Evolutionary conservation across 148 eudicot genomes (phyloP).

Genomic region (Nepenthes gracilis): DNA sequence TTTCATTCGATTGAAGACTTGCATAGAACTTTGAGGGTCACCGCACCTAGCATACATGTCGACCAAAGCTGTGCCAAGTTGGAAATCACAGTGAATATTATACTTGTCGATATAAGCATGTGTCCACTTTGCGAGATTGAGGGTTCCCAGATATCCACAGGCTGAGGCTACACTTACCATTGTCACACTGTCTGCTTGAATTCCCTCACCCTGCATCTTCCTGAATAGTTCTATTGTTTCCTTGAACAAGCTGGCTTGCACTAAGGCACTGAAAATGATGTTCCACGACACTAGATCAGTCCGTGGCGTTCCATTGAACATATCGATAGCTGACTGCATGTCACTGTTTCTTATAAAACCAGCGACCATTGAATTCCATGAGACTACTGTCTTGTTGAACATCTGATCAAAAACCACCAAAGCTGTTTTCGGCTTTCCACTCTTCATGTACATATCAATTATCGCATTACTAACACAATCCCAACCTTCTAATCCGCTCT

Average conservation of each 20-base stretch:
- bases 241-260: constrained; percentile 11
- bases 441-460: no score
- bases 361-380: neutral
- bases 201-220: constrained; percentile 14
- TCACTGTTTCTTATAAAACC: neutral
- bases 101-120: constrained; percentile 19
- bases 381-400: neutral
- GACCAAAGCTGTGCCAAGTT: constrained; percentile 28
- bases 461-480: no score
- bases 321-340: neutral
- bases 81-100: constrained; percentile 12
- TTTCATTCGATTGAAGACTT: constrained; percentile 20
- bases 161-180: constrained; percentile 23
- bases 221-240: constrained; percentile 15
- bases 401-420: no score
- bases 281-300: constrained; percentile 24
- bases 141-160: constrained; percentile 23
- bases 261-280: constrained; percentile 20
- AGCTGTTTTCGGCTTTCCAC: no score
- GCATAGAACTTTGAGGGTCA: constrained; percentile 20
- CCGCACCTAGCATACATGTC: constrained; percentile 53
- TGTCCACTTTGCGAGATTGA: constrained; percentile 22
- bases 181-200: constrained; percentile 22
- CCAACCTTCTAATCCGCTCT: constrained; percentile 6
- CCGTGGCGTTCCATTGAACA: neutral